Percentiles rank a stretch among this genome's conserved stretches.
phyloP scores from a whole-genome alignment of 352 stramenopile species.

The Phytopythium litorale region DNA sequence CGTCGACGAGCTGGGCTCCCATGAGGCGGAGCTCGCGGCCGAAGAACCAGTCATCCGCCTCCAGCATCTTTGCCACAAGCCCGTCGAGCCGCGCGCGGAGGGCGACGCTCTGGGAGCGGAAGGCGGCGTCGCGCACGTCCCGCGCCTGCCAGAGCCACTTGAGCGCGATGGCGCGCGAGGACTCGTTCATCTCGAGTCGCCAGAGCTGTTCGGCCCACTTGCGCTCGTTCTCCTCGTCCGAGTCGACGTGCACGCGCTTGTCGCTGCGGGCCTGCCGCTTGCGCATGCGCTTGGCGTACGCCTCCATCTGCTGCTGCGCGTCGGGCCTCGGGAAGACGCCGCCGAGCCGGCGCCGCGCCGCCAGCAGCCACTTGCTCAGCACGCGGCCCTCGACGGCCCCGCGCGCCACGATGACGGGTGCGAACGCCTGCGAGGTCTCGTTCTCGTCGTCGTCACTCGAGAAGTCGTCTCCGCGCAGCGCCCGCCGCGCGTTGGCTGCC shows the following conservation, averaged over 20 bases:
- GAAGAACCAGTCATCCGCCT: slow-evolving; percentile 94
- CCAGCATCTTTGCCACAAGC: slow-evolving; percentile 78
- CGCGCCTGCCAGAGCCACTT: slow-evolving; percentile 81
- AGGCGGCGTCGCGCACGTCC: slow-evolving; percentile 47
- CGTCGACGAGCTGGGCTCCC: slow-evolving; percentile 53
- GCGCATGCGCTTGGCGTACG: slow-evolving; percentile 91
- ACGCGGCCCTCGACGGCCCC: slow-evolving; percentile 89
- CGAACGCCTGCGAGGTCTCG: slow-evolving; percentile 74
- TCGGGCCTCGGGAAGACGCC: slow-evolving; percentile 88
- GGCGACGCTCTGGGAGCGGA: slow-evolving; percentile 38
- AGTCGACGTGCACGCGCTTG: slow-evolving; percentile 61
- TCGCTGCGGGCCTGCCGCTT: slow-evolving; percentile 53
- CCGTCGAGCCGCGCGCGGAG: slow-evolving; percentile 50
- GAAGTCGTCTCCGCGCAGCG: slow-evolving; percentile 89
- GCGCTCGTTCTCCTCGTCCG: slow-evolving; percentile 64
- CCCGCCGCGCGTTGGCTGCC: slow-evolving; percentile 6
- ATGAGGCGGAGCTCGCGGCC: slow-evolving; percentile 83
- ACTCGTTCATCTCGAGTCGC: slow-evolving; percentile 81
- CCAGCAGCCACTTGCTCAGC: slow-evolving; percentile 94
- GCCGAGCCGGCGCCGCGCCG: slow-evolving; percentile 88
- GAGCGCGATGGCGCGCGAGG: slow-evolving; percentile 65
- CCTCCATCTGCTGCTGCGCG: slow-evolving; percentile 88
- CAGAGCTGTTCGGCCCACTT: slow-evolving; percentile 36
- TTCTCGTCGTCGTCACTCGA: slow-evolving; percentile 85
- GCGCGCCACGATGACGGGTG: slow-evolving; percentile 90